Conservation (phyloP, 1,284 basidiomycete species). For the Cerioporus squamosus region DNA sequence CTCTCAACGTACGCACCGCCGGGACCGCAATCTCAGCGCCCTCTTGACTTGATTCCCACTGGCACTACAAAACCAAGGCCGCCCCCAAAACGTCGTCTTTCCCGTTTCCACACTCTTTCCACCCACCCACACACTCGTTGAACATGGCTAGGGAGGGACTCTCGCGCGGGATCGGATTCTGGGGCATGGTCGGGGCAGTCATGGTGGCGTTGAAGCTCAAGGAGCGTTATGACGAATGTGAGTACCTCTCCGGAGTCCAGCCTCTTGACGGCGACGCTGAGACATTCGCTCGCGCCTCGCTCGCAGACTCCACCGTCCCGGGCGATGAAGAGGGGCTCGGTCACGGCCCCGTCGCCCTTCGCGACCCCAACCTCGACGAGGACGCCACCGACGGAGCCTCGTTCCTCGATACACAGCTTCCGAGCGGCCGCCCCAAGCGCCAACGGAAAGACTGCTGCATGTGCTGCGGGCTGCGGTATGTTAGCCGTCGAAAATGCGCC, state of each 20-base stretch:
- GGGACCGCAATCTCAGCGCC: neutral
- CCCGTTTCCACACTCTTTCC: constrained; percentile 8
- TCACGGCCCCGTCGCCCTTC: constrained; percentile 40
- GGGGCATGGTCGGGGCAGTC: constrained; percentile 47
- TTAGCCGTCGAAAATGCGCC: constrained; percentile 1
- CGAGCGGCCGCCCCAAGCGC: constrained; percentile 32
- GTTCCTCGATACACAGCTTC: constrained; percentile 46
- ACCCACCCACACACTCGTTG: neutral
- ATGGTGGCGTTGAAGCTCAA: constrained; percentile 56
- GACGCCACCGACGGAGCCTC: constrained; percentile 30
- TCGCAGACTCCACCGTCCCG: constrained; percentile 46
- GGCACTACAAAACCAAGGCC: constrained; percentile 9
- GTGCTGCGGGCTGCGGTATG: constrained; percentile 58
- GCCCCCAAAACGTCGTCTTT: constrained; percentile 6
- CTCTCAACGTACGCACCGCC: no score
- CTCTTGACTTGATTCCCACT: no score
- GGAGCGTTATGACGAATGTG: constrained; percentile 52
- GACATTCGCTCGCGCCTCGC: neutral
- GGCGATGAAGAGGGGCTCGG: constrained; percentile 45
- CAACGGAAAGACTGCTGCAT: constrained; percentile 49
- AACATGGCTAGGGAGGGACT: constrained; percentile 22
- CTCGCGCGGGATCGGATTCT: constrained; percentile 36
- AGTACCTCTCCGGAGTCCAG: constrained; percentile 27
- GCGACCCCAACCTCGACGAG: constrained; percentile 36
- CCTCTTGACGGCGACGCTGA: neutral